A percentile compares a stretch with the other conserved stretches of the same genome.
Conservation (phyloP, 1,284 basidiomycete species). For the Trichosporon sp. region DNA sequence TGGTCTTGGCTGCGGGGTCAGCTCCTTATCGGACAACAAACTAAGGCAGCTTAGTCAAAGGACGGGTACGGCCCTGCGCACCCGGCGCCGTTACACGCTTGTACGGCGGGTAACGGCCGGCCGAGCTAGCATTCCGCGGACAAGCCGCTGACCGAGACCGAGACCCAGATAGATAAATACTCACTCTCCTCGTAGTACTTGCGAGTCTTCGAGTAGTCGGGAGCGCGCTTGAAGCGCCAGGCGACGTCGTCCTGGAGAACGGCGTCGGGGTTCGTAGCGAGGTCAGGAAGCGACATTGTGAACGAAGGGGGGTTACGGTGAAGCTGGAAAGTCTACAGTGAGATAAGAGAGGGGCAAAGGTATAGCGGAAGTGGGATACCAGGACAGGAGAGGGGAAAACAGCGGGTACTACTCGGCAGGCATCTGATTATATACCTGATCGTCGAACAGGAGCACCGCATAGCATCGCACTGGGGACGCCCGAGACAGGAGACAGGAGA, state of each 20-base stretch:
- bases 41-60: no score
- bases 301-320: not conserved
- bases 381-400: not conserved
- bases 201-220: conserved; percentile 16
- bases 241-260: conserved; percentile 14
- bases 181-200: conserved; percentile 14
- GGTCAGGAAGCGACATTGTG: conserved; percentile 14
- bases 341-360: not conserved
- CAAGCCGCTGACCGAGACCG: not conserved
- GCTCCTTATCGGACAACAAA: not conserved
- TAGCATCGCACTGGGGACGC: not conserved
- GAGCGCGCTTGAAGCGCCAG: conserved; percentile 14
- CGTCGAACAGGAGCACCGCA: not conserved
- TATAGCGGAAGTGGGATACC: not conserved
- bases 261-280: conserved; percentile 17
- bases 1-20: conserved; percentile 10
- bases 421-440: not conserved
- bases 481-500: not conserved
- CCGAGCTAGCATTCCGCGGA: not conserved
- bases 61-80: no score
- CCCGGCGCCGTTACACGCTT: not conserved
- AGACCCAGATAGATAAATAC: not conserved
- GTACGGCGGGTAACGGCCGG: not conserved
- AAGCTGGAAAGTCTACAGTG: not conserved
- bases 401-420: not conserved